Base-by-base conservation (phyloP, 768 basidiomycete genomes). In the Xerocomus potaroensis region DNA sequence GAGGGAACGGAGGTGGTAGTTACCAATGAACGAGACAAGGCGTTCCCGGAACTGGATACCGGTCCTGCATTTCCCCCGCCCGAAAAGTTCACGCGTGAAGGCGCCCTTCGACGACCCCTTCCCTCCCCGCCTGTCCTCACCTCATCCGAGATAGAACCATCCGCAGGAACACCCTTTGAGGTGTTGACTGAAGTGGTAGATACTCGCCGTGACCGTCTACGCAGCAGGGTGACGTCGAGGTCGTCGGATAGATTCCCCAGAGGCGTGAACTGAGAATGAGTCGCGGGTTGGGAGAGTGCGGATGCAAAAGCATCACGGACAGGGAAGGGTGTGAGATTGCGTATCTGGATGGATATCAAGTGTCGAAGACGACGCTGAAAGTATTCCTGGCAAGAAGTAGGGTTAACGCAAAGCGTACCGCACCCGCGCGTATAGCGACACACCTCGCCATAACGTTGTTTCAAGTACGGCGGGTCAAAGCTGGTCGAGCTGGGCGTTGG, bases 271-370 rank as follows among this genome's bases (percentile, higher is more conserved):
- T 84, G 81, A 3, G 80, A 69, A 45, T 77, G 75, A 58, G 80
- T 77, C 9, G 78, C 72, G 10, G 87, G 84, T 57, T 84, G 80
- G 15, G 75, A 71, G 43, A 91, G 72, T 16, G 87, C 86, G 19
- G 86, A 84, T 16, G 88, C 81, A 51, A 88, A 74, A 9, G 66
- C 51, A 63, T 91, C 88, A 29, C 89, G 81, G 43, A 79, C 79
- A 27, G 88, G 88, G 62, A 88, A 91, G 2, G 86, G 87, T n/a
- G 89, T 86, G 30, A 91, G 70, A 61, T 91, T 91, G 51, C 81
- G 79, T 54, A 91, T 73, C 68, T 89, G 84, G 40, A 91, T 70
- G 34, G 79, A 73, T 47, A 78, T 74, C 48, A 91, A 74, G 68
- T 91, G 86, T 54, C 87, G 79, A 51, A 88, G 72, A 34, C 85